A percentile compares a stretch with the other conserved stretches of the same genome.
Evolutionary conservation across 1,284 basidiomycete species (phyloP).

Genomic region (Trichosporon sp.): DNA sequence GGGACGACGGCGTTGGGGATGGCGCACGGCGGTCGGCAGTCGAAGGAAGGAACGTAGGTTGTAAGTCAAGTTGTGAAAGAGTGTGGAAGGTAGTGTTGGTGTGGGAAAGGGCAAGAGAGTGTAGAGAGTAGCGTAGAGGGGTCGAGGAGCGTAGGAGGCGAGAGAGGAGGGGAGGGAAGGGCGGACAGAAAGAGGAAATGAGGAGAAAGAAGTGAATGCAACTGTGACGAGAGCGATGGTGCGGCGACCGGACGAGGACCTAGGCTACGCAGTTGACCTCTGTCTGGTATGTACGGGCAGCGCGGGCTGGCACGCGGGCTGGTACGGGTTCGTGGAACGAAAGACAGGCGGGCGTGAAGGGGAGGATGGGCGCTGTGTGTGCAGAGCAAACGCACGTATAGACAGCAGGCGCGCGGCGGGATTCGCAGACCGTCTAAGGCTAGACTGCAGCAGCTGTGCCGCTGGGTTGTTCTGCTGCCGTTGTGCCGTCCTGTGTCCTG

Average conservation of each 20-base stretch:
- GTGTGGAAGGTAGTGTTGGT: not conserved
- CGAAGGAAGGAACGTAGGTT: not conserved
- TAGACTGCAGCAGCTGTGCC: not conserved
- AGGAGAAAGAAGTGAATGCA: conserved; percentile 8
- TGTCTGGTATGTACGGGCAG: not conserved
- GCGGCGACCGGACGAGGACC: not conserved
- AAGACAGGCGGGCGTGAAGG: too few species aligned
- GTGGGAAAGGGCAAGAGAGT: not conserved
- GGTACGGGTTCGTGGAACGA: not conserved
- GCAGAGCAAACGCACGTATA: too few species aligned
- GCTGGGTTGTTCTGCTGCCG: not conserved
- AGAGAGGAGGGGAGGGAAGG: too few species aligned
- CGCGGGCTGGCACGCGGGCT: not conserved
- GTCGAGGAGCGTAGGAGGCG: not conserved
- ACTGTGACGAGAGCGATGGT: not conserved
- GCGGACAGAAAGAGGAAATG: not conserved
- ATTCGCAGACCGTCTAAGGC: not conserved
- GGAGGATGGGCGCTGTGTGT: too few species aligned
- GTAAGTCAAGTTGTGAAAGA: not conserved
- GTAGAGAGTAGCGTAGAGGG: not conserved
- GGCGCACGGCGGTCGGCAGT: not conserved
- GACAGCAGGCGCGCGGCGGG: not conserved
- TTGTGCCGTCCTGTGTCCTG: too few species aligned
- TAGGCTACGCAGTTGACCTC: not conserved
- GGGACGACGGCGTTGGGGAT: not conserved